Evolutionary conservation across 2,329 filamentous ascomycete species (phyloP).

Genomic region (Fusarium sp.): DNA sequence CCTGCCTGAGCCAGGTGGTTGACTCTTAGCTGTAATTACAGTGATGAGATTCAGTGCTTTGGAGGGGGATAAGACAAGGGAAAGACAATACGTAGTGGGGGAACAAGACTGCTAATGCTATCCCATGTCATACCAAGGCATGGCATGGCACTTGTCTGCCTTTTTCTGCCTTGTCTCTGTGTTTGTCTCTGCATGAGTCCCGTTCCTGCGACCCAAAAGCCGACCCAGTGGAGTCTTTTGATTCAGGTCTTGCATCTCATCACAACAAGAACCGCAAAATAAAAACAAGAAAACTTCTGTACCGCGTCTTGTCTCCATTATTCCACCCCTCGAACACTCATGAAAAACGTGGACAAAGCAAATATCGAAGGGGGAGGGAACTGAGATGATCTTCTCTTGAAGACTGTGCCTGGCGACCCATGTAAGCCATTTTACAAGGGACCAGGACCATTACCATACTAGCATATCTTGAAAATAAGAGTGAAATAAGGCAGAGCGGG

Average conservation of each 20-base stretch:
- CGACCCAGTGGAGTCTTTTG: slow-evolving; percentile 40
- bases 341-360: slow-evolving; percentile 14
- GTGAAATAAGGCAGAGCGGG: slow-evolving; percentile 33
- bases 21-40: slow-evolving; percentile 13
- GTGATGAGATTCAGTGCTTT: neutral
- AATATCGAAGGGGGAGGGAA: slow-evolving; percentile 4
- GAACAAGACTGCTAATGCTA: slow-evolving; percentile 12
- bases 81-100: slow-evolving; percentile 1
- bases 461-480: slow-evolving; percentile 14
- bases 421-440: slow-evolving; percentile 43
- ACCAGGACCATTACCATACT: slow-evolving; percentile 25
- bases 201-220: slow-evolving; percentile 44
- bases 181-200: slow-evolving; percentile 37
- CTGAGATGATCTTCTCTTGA: slow-evolving; percentile 17
- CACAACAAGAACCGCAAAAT: slow-evolving; percentile 30
- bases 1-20: slow-evolving; percentile 10
- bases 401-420: slow-evolving; percentile 8
- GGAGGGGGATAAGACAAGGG: neutral
- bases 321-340: neutral
- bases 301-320: neutral
- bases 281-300: slow-evolving; percentile 7
- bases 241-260: slow-evolving; percentile 36
- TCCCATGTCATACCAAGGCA: neutral
- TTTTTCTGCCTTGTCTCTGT: slow-evolving; percentile 21
- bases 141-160: neutral